A percentile compares a stretch with the other conserved stretches of the same genome.
Evolutionary conservation across 306 rosid genomes (phyloP).

Genomic region (Clitoria ternatea): DNA sequence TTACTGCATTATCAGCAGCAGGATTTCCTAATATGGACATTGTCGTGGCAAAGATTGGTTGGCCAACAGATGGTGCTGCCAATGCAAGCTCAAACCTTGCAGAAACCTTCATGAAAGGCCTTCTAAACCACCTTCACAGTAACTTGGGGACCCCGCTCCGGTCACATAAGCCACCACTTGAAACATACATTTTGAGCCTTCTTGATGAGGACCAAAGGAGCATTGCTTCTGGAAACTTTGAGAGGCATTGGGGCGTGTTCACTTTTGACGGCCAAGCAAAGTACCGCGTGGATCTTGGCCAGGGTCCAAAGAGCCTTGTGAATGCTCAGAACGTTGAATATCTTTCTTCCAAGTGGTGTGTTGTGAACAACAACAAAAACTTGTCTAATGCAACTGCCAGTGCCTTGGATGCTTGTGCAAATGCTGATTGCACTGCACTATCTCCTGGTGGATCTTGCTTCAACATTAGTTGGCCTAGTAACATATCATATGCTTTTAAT

Average conservation of each 20-base stretch:
- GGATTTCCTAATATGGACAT: slow-evolving; percentile 66
- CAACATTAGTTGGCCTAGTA: slow-evolving; percentile 77
- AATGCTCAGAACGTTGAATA: slow-evolving; percentile 79
- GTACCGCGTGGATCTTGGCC: slow-evolving; percentile 60
- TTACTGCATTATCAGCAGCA: slow-evolving; percentile 46
- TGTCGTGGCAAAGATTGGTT: slow-evolving; percentile 81
- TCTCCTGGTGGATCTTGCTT: slow-evolving; percentile 84
- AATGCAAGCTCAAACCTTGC: slow-evolving; percentile 64
- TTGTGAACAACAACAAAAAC: slow-evolving; percentile 79
- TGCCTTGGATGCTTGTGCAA: slow-evolving; percentile 62
- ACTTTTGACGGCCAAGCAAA: slow-evolving; percentile 97
- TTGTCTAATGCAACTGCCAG: slow-evolving; percentile 58
- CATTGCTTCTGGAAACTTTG: slow-evolving; percentile 60
- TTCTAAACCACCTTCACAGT: slow-evolving; percentile 56
- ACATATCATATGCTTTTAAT: slow-evolving; percentile 81
- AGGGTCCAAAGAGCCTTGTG: slow-evolving; percentile 51
- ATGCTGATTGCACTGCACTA: slow-evolving; percentile 75
- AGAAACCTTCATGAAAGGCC: slow-evolving; percentile 73
- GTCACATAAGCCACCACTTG: slow-evolving; percentile 54
- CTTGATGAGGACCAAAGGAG: slow-evolving; percentile 87
- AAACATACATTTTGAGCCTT: slow-evolving; percentile 66
- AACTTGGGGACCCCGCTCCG: slow-evolving; percentile 70
- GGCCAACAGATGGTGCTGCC: slow-evolving; percentile 93
- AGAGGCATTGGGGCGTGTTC: slow-evolving; percentile 93
- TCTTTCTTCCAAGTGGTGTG: slow-evolving; percentile 86